These are phyloP conservation scores for Aristolochia fimbriata DNA, from an alignment of 164 flowering plant species.

Conservation along the genomic window DNA sequence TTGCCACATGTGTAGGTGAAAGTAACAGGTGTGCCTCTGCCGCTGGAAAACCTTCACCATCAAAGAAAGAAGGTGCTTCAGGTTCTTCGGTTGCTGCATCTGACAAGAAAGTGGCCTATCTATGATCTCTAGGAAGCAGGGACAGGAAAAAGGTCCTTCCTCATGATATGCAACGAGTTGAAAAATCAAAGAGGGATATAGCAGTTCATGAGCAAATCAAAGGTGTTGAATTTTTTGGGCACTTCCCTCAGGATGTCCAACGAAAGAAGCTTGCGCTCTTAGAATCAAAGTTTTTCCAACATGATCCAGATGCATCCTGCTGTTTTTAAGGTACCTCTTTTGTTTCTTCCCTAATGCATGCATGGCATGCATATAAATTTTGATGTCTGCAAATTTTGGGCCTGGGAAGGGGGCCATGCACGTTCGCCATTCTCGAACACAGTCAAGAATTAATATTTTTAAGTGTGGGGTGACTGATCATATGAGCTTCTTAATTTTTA, in stretches of 20 bases:
- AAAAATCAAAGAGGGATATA: slow-evolving; percentile 81
- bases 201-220: slow-evolving; percentile 81
- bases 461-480: too few relatives aligned
- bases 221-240: slow-evolving; percentile 77
- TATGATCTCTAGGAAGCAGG: slow-evolving; percentile 54
- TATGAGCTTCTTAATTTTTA: too few relatives aligned
- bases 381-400: too few relatives aligned
- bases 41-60: slow-evolving; percentile 32
- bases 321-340: slow-evolving; percentile 65
- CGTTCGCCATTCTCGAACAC: too few relatives aligned
- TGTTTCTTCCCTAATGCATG: too few relatives aligned
- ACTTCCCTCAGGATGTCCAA: slow-evolving; percentile 87
- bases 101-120: slow-evolving; percentile 64
- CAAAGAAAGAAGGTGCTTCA: slow-evolving; percentile 39
- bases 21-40: slow-evolving; percentile 25
- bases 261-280: slow-evolving; percentile 87
- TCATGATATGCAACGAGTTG: slow-evolving; percentile 70
- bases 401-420: too few relatives aligned
- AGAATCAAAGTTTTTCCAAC: slow-evolving; percentile 73
- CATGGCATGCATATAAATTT: too few relatives aligned
- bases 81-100: slow-evolving; percentile 32
- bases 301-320: slow-evolving; percentile 86
- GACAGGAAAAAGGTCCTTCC: slow-evolving; percentile 79
- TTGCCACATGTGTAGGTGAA: neutral
- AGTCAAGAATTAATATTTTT: too few relatives aligned